These are phyloP conservation scores for Colletotrichum aenigma DNA, from an alignment of 2,329 filamentous ascomycete genomes.

Conservation along the genomic window DNA sequence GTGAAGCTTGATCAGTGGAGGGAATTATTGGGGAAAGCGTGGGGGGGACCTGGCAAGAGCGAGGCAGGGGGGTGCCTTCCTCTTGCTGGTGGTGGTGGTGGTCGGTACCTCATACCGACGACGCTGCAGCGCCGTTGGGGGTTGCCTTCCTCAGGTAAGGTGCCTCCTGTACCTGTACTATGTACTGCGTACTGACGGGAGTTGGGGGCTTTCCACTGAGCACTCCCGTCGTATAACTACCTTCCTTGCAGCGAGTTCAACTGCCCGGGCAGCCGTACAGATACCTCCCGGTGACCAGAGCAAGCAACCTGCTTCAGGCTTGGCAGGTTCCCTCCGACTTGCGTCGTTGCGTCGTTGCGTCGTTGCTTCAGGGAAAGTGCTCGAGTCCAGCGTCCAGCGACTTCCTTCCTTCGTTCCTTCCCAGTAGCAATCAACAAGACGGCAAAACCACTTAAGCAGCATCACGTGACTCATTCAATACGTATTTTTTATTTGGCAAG, in stretches of 20 bases:
- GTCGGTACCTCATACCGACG: neutral
- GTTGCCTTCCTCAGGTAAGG: neutral
- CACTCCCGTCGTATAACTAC: neutral
- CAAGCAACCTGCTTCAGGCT: neutral
- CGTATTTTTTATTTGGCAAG: neutral
- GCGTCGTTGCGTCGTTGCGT: neutral
- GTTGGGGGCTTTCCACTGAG: neutral
- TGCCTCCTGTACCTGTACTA: too few relatives aligned
- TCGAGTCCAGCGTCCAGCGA: neutral
- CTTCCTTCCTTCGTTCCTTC: neutral
- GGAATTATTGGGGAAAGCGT: constrained; percentile 6
- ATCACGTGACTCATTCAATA: neutral
- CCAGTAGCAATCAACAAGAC: neutral
- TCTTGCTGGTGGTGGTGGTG: neutral
- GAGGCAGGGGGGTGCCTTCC: neutral
- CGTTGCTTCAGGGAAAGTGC: neutral
- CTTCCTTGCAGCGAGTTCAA: neutral
- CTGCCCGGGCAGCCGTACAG: neutral
- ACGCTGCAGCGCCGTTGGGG: neutral
- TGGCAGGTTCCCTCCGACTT: constrained; percentile 10
- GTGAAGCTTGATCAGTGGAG: constrained; percentile 17
- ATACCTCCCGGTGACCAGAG: neutral
- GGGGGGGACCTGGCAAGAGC: constrained; percentile 8
- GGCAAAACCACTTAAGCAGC: neutral
- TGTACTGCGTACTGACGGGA: neutral